Evolutionary conservation across 306 rosid genomes (phyloP).

Genomic region (Gastrolobium villosum): DNA sequence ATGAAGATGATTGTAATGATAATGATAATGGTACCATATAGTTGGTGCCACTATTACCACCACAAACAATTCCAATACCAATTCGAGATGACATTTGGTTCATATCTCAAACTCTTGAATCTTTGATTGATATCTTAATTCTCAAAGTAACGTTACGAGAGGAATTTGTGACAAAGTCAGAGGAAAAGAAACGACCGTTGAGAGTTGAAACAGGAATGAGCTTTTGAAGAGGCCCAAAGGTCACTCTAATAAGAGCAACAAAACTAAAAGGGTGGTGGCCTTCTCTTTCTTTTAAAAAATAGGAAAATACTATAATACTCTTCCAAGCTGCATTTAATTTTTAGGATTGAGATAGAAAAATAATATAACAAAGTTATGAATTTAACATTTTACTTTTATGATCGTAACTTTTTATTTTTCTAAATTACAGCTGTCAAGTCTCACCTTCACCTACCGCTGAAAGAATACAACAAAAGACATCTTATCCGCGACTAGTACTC

Average conservation of each 20-base stretch:
- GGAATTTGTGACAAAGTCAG: not conserved
- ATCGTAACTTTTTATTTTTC: too few species aligned
- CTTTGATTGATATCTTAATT: not conserved
- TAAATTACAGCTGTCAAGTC: too few species aligned
- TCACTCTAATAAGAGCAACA: not conserved
- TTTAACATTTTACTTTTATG: too few species aligned
- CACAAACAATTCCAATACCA: not conserved
- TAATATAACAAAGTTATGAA: too few species aligned
- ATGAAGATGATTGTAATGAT: not conserved
- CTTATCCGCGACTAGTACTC: not conserved
- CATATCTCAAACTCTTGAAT: constrained; percentile 20
- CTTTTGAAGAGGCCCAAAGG: constrained; percentile 63
- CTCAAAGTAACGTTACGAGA: not conserved
- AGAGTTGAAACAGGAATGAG: constrained; percentile 9
- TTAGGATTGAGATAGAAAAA: too few species aligned
- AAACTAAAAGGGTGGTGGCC: not conserved
- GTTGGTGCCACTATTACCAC: not conserved
- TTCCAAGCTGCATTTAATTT: too few species aligned
- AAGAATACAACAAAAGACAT: not conserved
- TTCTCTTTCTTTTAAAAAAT: not conserved
- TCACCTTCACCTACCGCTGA: not conserved
- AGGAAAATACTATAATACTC: too few species aligned
- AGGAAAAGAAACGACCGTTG: constrained; percentile 32
- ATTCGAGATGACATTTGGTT: constrained; percentile 16
- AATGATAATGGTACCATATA: constrained; percentile 20